A percentile compares a stretch with the other conserved stretches of the same genome.
phyloP scores from a whole-genome alignment of 2,329 filamentous ascomycete genomes.

The Fusarium concolor region DNA sequence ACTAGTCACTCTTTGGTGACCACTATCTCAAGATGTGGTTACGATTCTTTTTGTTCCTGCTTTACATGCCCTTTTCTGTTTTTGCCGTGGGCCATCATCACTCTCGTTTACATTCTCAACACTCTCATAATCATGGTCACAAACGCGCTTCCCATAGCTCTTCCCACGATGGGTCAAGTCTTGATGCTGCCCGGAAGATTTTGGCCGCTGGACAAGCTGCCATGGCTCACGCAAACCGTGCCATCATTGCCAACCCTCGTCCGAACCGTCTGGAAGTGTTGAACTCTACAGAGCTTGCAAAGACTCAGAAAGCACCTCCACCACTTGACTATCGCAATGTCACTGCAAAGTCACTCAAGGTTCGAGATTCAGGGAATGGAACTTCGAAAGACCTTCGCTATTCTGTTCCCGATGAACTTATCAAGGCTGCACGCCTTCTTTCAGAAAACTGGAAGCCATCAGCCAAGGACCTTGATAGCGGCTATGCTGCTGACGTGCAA shows the following conservation, averaged over 20 bases:
- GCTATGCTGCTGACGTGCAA: neutral
- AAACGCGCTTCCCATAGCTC: neutral
- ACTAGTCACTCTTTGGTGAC: neutral
- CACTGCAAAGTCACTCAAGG: neutral
- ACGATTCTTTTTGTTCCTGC: neutral
- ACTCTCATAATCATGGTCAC: neutral
- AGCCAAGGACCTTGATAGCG: neutral
- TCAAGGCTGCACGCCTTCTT: neutral
- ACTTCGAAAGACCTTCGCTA: neutral
- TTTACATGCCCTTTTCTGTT: neutral
- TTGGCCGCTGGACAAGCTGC: neutral
- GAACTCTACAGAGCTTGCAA: neutral
- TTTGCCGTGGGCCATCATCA: neutral
- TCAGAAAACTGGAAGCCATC: conserved; percentile 1
- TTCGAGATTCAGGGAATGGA: neutral
- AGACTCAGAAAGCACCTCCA: neutral
- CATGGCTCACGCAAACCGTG: conserved; percentile 2
- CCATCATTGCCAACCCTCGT: neutral
- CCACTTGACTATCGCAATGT: neutral
- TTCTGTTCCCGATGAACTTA: neutral
- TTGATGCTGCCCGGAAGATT: neutral
- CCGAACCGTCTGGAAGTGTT: neutral
- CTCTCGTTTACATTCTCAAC: neutral
- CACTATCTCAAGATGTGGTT: neutral
- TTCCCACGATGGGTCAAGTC: neutral